Evolutionary conservation across 176 grass and related monocot species (phyloP), one percentile per base, ranked within the genome.

Genomic region (Zea luxurians): DNA sequence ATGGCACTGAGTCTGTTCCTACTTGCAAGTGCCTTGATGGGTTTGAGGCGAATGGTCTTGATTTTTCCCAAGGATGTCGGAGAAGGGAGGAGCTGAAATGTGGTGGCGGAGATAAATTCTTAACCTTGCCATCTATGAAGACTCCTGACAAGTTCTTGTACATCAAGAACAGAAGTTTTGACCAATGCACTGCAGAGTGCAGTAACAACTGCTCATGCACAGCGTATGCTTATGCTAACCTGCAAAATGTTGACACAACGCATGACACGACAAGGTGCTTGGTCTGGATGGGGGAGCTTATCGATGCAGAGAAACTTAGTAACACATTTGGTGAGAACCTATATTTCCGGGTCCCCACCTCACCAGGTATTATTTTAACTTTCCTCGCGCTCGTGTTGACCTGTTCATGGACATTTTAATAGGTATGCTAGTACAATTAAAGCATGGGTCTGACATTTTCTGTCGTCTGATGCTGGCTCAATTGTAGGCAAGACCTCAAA

Each of bases 21-120:
- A n/a, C 70, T 7, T 94, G 92, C 71, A 71, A 21, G 16, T 94
- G 92, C 66, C 71, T 91, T 11, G 1, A 38, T 11, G 92, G 92
- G 16, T 94, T 87, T 46, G 66, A 79, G 16, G 71, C 80, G 46
- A 7, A 76, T 15, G 27, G 79, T 71, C 52, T 48, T 45, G 37
- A 83, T 59, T 40, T 73, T 46, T 84, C 84, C 1, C 66, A 45
- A 44, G 89, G 92, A 1, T 94, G 92, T 41, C 67, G 17, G 42
- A 87, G 80, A 46, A 87, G 53, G 64, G 76, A 78, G 2, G 47
- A 38, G 16, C 10, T 70, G 16, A 64, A 27, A 57, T 86, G 84
- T 4, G 55, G 54, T 2, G 12, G 2, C 0, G 37, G 11, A 17
- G 64, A 70, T 45, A 7, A 3, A 4, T 82, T 86, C 65, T 17